Evolutionary conservation across 1,284 basidiomycete species (phyloP).

Genomic region (Marasmius oreades): DNA sequence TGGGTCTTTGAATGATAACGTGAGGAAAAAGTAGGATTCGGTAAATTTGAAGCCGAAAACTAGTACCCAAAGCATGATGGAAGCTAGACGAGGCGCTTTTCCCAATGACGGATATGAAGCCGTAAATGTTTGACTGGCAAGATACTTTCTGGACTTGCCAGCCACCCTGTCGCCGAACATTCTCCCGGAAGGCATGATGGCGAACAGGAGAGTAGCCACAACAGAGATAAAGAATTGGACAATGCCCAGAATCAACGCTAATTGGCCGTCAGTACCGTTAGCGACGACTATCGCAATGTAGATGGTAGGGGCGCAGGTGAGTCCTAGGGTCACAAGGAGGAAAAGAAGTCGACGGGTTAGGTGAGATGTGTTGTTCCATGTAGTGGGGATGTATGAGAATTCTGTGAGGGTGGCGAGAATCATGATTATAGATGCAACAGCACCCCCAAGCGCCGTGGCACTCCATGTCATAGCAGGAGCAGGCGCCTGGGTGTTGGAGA

Average conservation of each 20-base stretch:
- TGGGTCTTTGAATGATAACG: slow-evolving; percentile 87
- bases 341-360: slow-evolving; percentile 85
- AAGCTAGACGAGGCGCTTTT: slow-evolving; percentile 62
- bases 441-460: slow-evolving; percentile 86
- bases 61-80: slow-evolving; percentile 79
- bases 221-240: slow-evolving; percentile 92
- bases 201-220: slow-evolving; percentile 77
- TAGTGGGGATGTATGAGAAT: slow-evolving; percentile 94
- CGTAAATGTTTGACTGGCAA: slow-evolving; percentile 94
- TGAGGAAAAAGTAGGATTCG: slow-evolving; percentile 96
- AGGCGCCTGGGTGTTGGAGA: slow-evolving; percentile 36
- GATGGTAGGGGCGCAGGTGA: slow-evolving; percentile 87
- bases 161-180: slow-evolving; percentile 96
- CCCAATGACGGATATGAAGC: slow-evolving; percentile 82
- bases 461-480: slow-evolving; percentile 83
- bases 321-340: slow-evolving; percentile 77
- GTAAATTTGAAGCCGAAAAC: slow-evolving; percentile 93
- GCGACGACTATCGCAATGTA: slow-evolving; percentile 79
- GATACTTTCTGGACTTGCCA: slow-evolving; percentile 90
- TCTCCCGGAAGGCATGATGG: slow-evolving; percentile 85
- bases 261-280: slow-evolving; percentile 55
- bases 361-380: slow-evolving; percentile 96
- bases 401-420: slow-evolving; percentile 88
- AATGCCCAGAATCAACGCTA: slow-evolving; percentile 84
- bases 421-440: slow-evolving; percentile 90